Evolutionary conservation across 1,284 basidiomycete genomes (phyloP).

Genomic region (Tremellales sp.): DNA sequence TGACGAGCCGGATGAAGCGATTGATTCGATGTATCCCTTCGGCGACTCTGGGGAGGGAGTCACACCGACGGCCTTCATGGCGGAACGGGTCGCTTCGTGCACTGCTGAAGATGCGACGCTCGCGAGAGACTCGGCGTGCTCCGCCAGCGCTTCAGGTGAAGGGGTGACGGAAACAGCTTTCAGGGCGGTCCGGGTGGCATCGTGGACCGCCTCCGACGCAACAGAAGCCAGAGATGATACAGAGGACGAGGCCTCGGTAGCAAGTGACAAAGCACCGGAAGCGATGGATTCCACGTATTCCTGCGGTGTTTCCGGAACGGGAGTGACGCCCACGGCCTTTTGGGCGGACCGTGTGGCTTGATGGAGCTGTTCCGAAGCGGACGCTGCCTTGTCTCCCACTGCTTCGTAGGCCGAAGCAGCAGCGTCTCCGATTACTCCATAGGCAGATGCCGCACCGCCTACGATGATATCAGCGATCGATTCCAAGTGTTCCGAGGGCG

Average conservation of each 20-base stretch:
- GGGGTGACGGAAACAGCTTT: slow-evolving; percentile 27
- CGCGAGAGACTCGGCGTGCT: slow-evolving; percentile 21
- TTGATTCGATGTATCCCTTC: slow-evolving; percentile 19
- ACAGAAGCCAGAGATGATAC: slow-evolving; percentile 7
- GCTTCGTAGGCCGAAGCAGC: not conserved
- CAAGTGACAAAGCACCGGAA: slow-evolving; percentile 8
- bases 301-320: slow-evolving; percentile 13
- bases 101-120: slow-evolving; percentile 13
- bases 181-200: slow-evolving; percentile 22
- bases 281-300: slow-evolving; percentile 14
- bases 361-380: slow-evolving; percentile 13
- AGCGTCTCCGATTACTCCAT: not conserved
- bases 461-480: no score
- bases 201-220: slow-evolving; percentile 13
- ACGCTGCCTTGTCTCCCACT: no score
- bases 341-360: slow-evolving; percentile 20
- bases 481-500: slow-evolving; percentile 13
- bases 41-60: slow-evolving; percentile 26
- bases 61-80: slow-evolving; percentile 20
- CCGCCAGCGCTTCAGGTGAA: slow-evolving; percentile 21
- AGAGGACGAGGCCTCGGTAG: slow-evolving; percentile 5
- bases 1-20: not conserved
- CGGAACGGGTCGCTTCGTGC: slow-evolving; percentile 29
- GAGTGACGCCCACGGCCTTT: slow-evolving; percentile 17
- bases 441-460: not conserved